Evolutionary conservation across 352 stramenopile species (phyloP), one percentile per base, ranked within the genome.

Genomic region (Thalassiosira delicatula): DNA sequence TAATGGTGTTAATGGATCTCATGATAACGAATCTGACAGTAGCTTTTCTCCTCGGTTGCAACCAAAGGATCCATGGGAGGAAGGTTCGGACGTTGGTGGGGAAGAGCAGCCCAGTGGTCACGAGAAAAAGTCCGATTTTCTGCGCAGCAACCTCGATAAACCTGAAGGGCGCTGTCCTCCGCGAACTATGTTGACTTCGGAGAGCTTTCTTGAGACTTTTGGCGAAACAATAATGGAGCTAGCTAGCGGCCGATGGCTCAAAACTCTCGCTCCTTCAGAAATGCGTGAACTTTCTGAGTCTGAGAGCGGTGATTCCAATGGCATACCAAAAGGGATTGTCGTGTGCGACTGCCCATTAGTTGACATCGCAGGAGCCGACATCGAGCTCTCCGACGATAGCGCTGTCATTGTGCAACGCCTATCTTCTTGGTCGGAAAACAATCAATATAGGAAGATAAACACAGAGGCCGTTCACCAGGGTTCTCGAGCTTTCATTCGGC

Each of bases 131-230:
- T 12, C 5, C 14, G 7, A 12, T 21, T 57, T 57, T 21, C 46
- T 23, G 46, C 7, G n/a, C 4, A 61, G 21, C 51, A 61, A 29
- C 51, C 14, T 61, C 21, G 3, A 61, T 33, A 14, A 7, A 61
- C 27, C 23, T 44, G 40, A 70, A 46, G 25, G 33, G 4, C 7
- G 21, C 5, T 9, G 29, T 53, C 40, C 51, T 35, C 63, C 71
- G 35, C 57, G 87, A 25, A 74, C 33, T 74, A 27, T 91, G 12
- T 75, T 93, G 11, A 88, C 85, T 35, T 86, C 84, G n/a, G 88
- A 93, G 61, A 67, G 3, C 23, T 93, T 93, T 42, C 49, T 93
- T 8, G 86, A 93, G 68, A 69, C 51, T 1, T 90, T 71, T 72
- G 77, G 81, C 8, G 72, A 89, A 73, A 25, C 76, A 14, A 65